Conservation (phyloP, 2,329 filamentous ascomycete genomes). For the Calycina marina region DNA sequence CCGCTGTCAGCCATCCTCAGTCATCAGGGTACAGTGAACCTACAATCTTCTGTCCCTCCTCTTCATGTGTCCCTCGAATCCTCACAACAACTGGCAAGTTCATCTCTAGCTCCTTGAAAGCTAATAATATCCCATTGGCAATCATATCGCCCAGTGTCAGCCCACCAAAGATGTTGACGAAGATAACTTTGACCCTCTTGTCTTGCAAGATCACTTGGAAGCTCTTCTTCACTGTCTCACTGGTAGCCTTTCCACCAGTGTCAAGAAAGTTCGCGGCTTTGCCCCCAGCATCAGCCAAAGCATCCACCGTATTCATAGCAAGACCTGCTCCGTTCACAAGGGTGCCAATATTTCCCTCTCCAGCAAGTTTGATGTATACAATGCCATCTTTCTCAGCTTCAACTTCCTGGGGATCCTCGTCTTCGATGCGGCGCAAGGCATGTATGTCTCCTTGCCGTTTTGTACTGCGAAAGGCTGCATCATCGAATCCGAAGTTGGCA, state of each 20-base stretch:
- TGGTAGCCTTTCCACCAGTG: conserved; percentile 77
- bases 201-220: conserved; percentile 65
- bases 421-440: conserved; percentile 33
- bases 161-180: conserved; percentile 59
- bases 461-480: conserved; percentile 49
- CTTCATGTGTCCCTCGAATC: conserved; percentile 61
- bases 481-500: conserved; percentile 52
- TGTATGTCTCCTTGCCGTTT: conserved; percentile 49
- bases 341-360: conserved; percentile 55
- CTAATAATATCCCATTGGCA: conserved; percentile 56
- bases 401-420: conserved; percentile 40
- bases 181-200: conserved; percentile 53
- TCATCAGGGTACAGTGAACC: conserved; percentile 12
- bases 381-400: conserved; percentile 58
- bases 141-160: conserved; percentile 60
- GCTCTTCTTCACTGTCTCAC: conserved; percentile 61
- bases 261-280: conserved; percentile 73
- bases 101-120: conserved; percentile 54
- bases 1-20: background rate
- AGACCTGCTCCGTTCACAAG: conserved; percentile 81
- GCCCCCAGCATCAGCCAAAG: conserved; percentile 52
- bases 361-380: conserved; percentile 54
- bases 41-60: conserved; percentile 49
- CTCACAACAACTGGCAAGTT: conserved; percentile 64
- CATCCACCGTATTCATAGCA: conserved; percentile 84